A percentile compares a stretch with the other conserved stretches of the same genome.
phyloP scores from a whole-genome alignment of 768 basidiomycete species.

The Psilocybe sp. region DNA sequence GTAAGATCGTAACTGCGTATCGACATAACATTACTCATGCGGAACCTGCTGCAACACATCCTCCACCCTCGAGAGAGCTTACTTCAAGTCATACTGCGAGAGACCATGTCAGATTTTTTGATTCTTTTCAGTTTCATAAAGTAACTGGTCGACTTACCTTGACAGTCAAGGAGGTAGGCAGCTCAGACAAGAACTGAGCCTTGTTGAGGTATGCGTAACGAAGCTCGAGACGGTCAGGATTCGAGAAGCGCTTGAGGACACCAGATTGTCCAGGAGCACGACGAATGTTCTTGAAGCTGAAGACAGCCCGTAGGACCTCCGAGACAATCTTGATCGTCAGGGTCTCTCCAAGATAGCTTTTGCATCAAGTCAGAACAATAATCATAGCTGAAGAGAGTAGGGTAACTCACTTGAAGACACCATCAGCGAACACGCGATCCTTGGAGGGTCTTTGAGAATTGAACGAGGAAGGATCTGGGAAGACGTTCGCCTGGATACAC shows the following conservation, averaged over 20 bases:
- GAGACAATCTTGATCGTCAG: conserved; percentile 59
- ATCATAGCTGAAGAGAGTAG: not conserved
- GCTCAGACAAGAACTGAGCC: conserved; percentile 49
- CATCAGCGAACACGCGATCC: conserved; percentile 45
- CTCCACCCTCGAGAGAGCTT: no score
- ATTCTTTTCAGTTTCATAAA: not conserved
- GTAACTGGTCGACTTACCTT: conserved; percentile 35
- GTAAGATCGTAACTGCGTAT: no score
- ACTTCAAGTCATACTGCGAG: not conserved
- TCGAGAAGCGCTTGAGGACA: conserved; percentile 40
- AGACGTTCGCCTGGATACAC: conserved; percentile 42
- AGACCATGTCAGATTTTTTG: not conserved
- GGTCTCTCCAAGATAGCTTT: conserved; percentile 40
- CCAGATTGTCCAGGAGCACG: conserved; percentile 74
- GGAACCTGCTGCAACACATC: no score
- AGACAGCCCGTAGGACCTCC: conserved; percentile 64
- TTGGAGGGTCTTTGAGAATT: conserved; percentile 44
- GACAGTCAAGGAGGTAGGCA: conserved; percentile 67
- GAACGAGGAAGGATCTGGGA: conserved; percentile 44
- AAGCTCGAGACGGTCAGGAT: conserved; percentile 44
- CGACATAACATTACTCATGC: no score
- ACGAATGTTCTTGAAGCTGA: conserved; percentile 52
- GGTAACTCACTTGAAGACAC: conserved; percentile 35
- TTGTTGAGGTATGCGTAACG: conserved; percentile 55
- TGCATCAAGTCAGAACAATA: conserved; percentile 1